phyloP scores from a whole-genome alignment of 2,329 filamentous ascomycete genomes.

The Neonectria neomacrospora region DNA sequence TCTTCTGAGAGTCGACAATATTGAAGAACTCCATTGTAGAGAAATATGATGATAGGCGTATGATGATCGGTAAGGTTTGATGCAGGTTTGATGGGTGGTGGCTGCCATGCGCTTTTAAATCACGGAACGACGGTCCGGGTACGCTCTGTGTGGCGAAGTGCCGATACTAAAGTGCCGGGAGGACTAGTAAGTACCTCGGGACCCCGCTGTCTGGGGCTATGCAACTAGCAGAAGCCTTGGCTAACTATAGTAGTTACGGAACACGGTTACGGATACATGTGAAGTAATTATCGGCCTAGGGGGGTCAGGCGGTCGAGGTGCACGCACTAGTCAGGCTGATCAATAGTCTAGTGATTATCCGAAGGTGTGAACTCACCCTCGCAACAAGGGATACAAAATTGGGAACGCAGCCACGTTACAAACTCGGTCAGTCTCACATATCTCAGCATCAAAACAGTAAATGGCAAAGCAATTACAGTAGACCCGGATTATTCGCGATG shows the following conservation, averaged over 20 bases:
- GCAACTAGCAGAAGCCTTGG: neutral
- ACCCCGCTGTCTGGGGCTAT: neutral
- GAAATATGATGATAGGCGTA: neutral
- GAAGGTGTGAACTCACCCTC: no score
- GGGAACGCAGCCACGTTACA: no score
- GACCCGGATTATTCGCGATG: no score
- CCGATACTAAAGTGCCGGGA: neutral
- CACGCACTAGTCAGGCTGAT: neutral
- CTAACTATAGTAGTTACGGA: neutral
- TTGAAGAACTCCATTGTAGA: conserved; percentile 5
- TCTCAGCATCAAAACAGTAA: no score
- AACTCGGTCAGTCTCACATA: no score
- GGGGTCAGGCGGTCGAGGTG: neutral
- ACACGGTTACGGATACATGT: neutral
- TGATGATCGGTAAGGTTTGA: no score
- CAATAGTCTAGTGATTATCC: no score
- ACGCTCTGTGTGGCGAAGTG: neutral
- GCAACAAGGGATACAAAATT: no score
- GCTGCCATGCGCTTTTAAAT: neutral
- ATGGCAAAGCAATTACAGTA: no score
- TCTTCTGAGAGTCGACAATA: neutral
- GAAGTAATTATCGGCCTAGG: neutral
- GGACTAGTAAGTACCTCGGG: neutral
- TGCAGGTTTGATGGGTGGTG: neutral
- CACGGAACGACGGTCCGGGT: neutral